Base-by-base conservation (phyloP, 2,329 filamentous ascomycete species). In the Xylaria polymorpha region DNA sequence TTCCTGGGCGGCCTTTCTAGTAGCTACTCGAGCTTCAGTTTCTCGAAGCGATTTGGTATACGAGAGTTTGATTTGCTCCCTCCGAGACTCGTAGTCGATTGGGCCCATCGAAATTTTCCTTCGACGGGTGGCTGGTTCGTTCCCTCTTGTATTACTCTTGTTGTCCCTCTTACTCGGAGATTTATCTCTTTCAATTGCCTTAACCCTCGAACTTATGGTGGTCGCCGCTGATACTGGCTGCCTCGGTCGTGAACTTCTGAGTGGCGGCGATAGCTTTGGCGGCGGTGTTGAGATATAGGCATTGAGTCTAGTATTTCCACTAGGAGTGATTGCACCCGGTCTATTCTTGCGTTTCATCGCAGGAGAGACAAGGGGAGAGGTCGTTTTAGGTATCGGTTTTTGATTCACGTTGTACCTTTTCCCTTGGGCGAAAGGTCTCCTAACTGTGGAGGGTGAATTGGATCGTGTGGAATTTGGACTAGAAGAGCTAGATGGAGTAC, bases 31-130 rank as follows among this genome's bases (percentile, higher is more conserved):
- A 67, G 87, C 90, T 76, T 92, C 90, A 74, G 84, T 91, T 76
- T 93, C 91, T 71, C 91, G 88, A 57, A 96, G 90, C n/a, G 92
- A 93, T 77, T 92, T 93, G 74, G 90, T 94, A 79, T 97, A 95
- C 15, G 93, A 94, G 66, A 94, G 88, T 74, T 94, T 91, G 75
- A 97, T 97, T 69, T 90, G 90, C 77, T 94, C 91, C 74, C 94
- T 87, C 60, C 93, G 88, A 73, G 93, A 92, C 68, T 92, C 93
- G 78, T 97, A 96, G 80, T 97, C 93, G 61, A 97, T 92, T 68
- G 91, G 91, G 1, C 91, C 91, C 67, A 94, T 82, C 1, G 87
- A 87, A 61, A 88, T 83, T 75, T 88, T 89, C 51, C 85, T 83
- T 67, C 85, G 82, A 39, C 82, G 79, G 6, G 79, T 69, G 5